A percentile compares a stretch with the other conserved stretches of the same genome.
Conservation (phyloP, 2,329 filamentous ascomycete species). For the Colletotrichum plurivorum region DNA sequence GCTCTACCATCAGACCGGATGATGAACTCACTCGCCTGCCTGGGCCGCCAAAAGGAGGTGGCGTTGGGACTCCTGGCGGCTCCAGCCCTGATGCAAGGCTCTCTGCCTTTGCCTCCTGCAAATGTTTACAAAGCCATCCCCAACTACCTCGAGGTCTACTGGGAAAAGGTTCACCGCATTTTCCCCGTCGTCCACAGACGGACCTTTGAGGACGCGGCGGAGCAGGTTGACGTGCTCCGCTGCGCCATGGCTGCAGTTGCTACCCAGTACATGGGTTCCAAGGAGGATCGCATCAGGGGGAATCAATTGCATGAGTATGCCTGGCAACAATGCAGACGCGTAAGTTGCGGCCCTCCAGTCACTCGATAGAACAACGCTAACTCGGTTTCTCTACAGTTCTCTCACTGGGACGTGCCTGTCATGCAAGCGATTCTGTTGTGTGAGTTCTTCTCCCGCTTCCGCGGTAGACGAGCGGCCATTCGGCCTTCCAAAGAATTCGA, state of each 20-base stretch:
- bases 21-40: slow-evolving; percentile 53
- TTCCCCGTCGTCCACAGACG: slow-evolving; percentile 67
- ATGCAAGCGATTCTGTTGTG: slow-evolving; percentile 70
- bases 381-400: slow-evolving; percentile 51
- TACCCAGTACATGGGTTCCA: slow-evolving; percentile 63
- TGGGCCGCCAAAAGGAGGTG: slow-evolving; percentile 58
- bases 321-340: slow-evolving; percentile 63
- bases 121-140: slow-evolving; percentile 60
- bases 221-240: slow-evolving; percentile 59
- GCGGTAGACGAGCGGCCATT: slow-evolving; percentile 64
- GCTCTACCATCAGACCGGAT: slow-evolving; percentile 53
- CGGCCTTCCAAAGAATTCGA: slow-evolving; percentile 65
- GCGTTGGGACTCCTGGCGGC: slow-evolving; percentile 53
- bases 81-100: slow-evolving; percentile 54
- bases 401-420: slow-evolving; percentile 63
- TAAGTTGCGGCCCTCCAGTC: slow-evolving; percentile 52
- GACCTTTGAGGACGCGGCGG: slow-evolving; percentile 58
- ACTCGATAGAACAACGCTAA: not conserved
- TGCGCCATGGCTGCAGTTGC: slow-evolving; percentile 72
- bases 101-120: slow-evolving; percentile 48
- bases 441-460: slow-evolving; percentile 69
- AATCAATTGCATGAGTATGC: slow-evolving; percentile 66
- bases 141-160: slow-evolving; percentile 66
- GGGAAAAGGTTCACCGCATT: slow-evolving; percentile 63
- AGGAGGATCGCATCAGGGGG: slow-evolving; percentile 65